Evolutionary conservation across 768 basidiomycete species (phyloP), one percentile per base, ranked within the genome.

Genomic region (Lactarius trivialis): DNA sequence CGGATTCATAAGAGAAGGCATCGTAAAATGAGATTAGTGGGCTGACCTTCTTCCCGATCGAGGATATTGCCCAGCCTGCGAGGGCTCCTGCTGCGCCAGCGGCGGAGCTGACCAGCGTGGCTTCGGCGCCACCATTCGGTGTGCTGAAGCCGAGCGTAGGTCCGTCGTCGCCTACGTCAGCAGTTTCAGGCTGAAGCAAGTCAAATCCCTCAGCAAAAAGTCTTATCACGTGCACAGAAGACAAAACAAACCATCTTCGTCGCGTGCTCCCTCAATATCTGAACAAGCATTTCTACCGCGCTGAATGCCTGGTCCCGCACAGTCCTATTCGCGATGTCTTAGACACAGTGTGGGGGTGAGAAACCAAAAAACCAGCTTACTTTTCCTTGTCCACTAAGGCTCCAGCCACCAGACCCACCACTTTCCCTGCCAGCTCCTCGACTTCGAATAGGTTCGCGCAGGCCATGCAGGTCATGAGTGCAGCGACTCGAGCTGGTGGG

Each of bases 261-360:
- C 2, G 88, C 91, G 68, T 97, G 81, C 8, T 77, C 81, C 70
- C 97, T 93, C 32, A 98, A 75, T 65, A 81, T 85, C 72, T 89
- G 91, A 65, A 96, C 77, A 69, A 97, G 94, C 53, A 96, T 76
- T 48, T 92, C 91, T 58, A 96, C 79, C 7, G 93, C 89, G 73
- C 91, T 96, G 80, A 96, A 98, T 2, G 92, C 96, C 69, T 98
- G 96, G 73, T 98, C 95, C 21, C 97, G 84, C 0, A 98, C 96
- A 7, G 92, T 73, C 68, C 96, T 98, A 67, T 1, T 24, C 45
- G 6, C 49, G 17, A 21, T 52, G 37, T 65, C 33, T 61, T 17
- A 58, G 21, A 57, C 21, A 55, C 3, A 57, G 4, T 56, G 19
- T 56, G 30, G 52, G 37, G 30, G 15, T 19, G 33, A 19, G 30